phyloP scores from a whole-genome alignment of 2,329 filamentous ascomycete genomes.

The Trichophyton mentagrophytes region DNA sequence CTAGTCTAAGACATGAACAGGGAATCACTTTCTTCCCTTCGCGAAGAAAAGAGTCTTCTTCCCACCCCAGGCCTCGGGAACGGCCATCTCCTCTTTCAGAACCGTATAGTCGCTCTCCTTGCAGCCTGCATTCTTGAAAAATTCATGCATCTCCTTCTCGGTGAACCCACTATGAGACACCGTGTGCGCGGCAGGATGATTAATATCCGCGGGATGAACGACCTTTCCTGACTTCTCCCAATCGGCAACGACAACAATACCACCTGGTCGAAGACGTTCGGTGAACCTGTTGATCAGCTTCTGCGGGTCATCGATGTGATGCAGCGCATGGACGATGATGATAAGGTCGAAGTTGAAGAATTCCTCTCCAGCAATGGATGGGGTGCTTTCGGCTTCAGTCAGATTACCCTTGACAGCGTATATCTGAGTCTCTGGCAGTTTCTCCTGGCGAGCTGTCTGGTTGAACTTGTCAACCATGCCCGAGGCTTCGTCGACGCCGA shows the following conservation, averaged over 20 bases:
- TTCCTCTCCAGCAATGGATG: conserved; percentile 6
- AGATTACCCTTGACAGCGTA: conserved; percentile 11
- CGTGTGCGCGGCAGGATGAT: conserved; percentile 9
- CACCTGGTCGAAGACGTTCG: conserved; percentile 11
- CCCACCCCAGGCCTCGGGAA: conserved; percentile 6
- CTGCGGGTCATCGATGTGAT: conserved; percentile 12
- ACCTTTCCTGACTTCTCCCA: conserved; percentile 1
- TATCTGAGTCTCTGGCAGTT: conserved; percentile 8
- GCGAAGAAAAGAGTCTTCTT: conserved; percentile 11
- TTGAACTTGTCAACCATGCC: conserved; percentile 13
- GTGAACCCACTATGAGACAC: conserved; percentile 12
- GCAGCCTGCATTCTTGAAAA: conserved; percentile 9
- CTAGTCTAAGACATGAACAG: no score
- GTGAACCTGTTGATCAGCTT: conserved; percentile 4
- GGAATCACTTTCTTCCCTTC: conserved; percentile 9
- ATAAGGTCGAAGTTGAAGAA: conserved; percentile 14
- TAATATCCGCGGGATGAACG: neutral
- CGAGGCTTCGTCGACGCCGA: conserved; percentile 13
- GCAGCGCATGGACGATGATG: conserved; percentile 10
- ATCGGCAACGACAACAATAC: conserved; percentile 12
- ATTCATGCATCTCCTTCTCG: conserved; percentile 5
- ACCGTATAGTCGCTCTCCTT: conserved; percentile 9
- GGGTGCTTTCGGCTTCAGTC: neutral
- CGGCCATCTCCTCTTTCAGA: conserved; percentile 7
- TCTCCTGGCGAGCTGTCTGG: conserved; percentile 4